Evolutionary conservation across 2,329 filamentous ascomycete genomes (phyloP).

Genomic region (Myriosclerotinia scirpicola): DNA sequence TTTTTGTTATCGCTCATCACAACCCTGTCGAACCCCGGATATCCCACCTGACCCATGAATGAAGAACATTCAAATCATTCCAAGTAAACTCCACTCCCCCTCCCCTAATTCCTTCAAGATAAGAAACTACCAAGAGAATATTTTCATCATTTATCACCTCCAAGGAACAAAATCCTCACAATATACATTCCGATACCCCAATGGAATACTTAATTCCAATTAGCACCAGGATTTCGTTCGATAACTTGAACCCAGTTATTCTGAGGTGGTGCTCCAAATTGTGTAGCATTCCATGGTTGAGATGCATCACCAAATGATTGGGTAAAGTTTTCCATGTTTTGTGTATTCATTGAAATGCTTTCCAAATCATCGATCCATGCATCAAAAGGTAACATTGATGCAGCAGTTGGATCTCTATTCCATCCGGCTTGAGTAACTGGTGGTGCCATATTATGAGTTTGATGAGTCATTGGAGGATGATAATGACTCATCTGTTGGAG

Average conservation of each 20-base stretch:
- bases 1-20: slow-evolving; percentile 1
- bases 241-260: slow-evolving; percentile 4
- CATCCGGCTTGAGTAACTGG: slow-evolving; percentile 20
- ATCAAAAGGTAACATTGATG: slow-evolving; percentile 6
- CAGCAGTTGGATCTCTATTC: slow-evolving; percentile 10
- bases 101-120: not conserved
- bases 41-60: slow-evolving; percentile 1
- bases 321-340: slow-evolving; percentile 21
- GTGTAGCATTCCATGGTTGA: slow-evolving; percentile 16
- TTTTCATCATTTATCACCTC: slow-evolving; percentile 1
- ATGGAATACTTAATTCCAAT: slow-evolving; percentile 3
- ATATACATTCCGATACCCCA: not conserved
- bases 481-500: slow-evolving; percentile 19
- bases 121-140: no score
- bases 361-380: slow-evolving; percentile 21
- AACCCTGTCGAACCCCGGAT: not conserved
- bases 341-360: slow-evolving; percentile 22
- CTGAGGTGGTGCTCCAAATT: slow-evolving; percentile 9
- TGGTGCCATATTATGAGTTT: slow-evolving; percentile 21
- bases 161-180: not conserved
- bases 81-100: not conserved
- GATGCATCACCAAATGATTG: slow-evolving; percentile 17
- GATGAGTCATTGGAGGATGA: slow-evolving; percentile 19
- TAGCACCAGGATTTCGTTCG: not conserved
- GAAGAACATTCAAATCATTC: slow-evolving; percentile 4